Conservation (phyloP, 2,329 filamentous ascomycete genomes). For the Juglanconis juglandina region DNA sequence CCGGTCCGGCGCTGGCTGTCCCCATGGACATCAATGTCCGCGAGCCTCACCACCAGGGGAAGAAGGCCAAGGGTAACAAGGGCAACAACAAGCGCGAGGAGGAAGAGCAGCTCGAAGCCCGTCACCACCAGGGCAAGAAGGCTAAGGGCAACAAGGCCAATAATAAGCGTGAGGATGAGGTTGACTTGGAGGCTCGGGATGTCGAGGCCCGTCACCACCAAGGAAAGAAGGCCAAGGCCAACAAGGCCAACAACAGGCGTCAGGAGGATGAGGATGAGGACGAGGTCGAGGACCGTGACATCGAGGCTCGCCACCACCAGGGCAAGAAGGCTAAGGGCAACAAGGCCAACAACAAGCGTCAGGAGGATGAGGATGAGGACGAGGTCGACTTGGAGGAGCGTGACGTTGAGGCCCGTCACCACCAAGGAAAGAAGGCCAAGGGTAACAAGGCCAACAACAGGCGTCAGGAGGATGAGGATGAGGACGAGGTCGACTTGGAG, state of each 20-base stretch:
- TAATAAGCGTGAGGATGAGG: constrained; percentile 20
- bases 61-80: constrained; percentile 13
- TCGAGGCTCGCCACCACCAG: constrained; percentile 11
- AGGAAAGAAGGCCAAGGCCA: background rate
- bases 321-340: constrained; percentile 15
- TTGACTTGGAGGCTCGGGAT: background rate
- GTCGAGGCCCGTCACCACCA: constrained; percentile 3
- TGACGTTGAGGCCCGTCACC: constrained; percentile 11
- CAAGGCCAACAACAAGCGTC: background rate
- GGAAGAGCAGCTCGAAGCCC: background rate
- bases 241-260: background rate
- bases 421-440: constrained; percentile 17
- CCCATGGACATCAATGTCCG: constrained; percentile 19
- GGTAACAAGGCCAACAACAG: background rate
- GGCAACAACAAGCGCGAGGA: constrained; percentile 20
- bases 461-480: constrained; percentile 12
- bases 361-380: constrained; percentile 11
- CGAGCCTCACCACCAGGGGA: constrained; percentile 18
- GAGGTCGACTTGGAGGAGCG: constrained; percentile 5
- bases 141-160: constrained; percentile 2
- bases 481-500: constrained; percentile 11
- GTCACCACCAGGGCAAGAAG: constrained; percentile 16
- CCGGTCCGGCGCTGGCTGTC: constrained; percentile 19
- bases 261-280: constrained; percentile 11
- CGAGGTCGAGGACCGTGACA: constrained; percentile 2